phyloP scores from a whole-genome alignment of 345 rosid genomes.

The Camelina neglecta region DNA sequence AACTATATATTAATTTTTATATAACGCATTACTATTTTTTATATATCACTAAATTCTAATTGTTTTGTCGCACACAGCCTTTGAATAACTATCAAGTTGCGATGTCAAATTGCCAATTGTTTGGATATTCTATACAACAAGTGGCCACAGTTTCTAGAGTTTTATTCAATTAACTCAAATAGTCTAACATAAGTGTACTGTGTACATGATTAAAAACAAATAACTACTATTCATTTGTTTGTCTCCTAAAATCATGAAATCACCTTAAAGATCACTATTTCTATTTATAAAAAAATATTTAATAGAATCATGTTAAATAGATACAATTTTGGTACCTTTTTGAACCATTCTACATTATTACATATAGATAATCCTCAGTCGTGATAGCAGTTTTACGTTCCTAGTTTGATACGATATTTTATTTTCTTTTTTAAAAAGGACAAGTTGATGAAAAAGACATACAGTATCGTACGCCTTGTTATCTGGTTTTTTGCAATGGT shows the following conservation, averaged over 20 bases:
- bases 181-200: neutral
- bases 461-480: constrained; percentile 5
- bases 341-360: neutral
- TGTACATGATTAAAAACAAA: neutral
- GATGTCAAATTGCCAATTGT: constrained; percentile 29
- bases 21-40: neutral
- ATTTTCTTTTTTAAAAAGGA: neutral
- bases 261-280: neutral
- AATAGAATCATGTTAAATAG: neutral
- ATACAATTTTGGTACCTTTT: constrained; percentile 6
- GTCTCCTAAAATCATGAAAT: constrained; percentile 16
- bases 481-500: constrained; percentile 5
- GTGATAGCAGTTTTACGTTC: neutral
- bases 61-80: neutral
- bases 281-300: neutral
- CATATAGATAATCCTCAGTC: neutral
- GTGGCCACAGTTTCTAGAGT: constrained; percentile 22
- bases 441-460: constrained; percentile 18
- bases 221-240: neutral
- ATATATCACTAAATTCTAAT: neutral
- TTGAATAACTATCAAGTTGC: constrained; percentile 25
- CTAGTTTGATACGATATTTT: constrained; percentile 31
- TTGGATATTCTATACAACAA: constrained; percentile 2
- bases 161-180: neutral
- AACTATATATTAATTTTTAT: neutral